Base-by-base conservation (phyloP, 495 filamentous ascomycete genomes). In the Jackrogersella minutella region DNA sequence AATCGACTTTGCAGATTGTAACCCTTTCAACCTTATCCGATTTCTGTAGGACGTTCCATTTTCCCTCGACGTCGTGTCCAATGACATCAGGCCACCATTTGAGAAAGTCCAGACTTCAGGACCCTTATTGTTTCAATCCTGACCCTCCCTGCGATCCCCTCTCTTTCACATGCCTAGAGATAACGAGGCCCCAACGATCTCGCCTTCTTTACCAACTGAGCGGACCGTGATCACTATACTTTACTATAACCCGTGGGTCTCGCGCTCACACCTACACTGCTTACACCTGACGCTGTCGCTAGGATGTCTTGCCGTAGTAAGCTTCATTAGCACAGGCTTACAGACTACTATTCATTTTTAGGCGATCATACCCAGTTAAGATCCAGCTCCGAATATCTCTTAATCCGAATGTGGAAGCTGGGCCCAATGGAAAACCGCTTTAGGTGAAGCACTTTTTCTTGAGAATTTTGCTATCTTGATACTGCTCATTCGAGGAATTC, bases 161-260 rank as follows among this genome's bases (percentile, higher is more conserved):
- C 17, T 19, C 46, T 2, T 65, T 69, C 66, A 69, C 66, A 69
- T 64, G 66, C 61, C 66, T 56, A 62, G 36, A 58, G 49, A 64
- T 61, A 58, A 62, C 56, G 21, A 56, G 7, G 11, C 61, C 36
- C 44, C 57, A 62, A 53, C 39, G 54, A 69, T 43, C 60, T 50
- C 24, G 44, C 37, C 37, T 30, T 58, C 51, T 43, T 47, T 62
- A 69, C 61, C 61, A 58, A 49, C 43, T 39, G 50, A 41, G 39
- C 46, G 46, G 50, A 40, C 57, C 51, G n/a, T 61, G 36, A 69
- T 57, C 52, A 58, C 56, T 53, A 61, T 58, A 46, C 40, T 65
- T 64, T 69, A 69, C 66, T 69, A 69, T 43, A 37, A 33, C 22
- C 41, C 61, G 50, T 43, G 50, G 61, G 61, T 41, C 56, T 53